Base-by-base conservation (phyloP, 768 basidiomycete species). In the Suillus americanus region DNA sequence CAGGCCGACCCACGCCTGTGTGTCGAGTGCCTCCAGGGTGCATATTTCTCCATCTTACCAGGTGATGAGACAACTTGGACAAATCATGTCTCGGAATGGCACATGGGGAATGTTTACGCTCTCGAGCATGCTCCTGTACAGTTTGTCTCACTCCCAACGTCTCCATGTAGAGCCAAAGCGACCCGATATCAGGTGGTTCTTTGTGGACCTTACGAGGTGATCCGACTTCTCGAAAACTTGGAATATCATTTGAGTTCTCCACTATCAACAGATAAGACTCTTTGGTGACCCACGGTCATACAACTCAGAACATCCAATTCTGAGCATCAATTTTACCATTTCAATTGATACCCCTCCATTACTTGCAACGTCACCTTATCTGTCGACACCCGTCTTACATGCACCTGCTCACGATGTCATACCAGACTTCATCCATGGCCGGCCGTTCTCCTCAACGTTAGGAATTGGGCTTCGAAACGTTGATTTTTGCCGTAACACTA, bases 71-170 rank as follows among this genome's bases (percentile, higher is more conserved):
- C 75, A 3, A 60, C 62, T 67, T 67, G 73, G 60, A 54, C 62
- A 59, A 60, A 67, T 0, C 62, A 64, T 46, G 68, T 79, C 6
- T 79, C 81, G 6, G 76, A 83, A 71, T 97, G 94, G 94, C 83
- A 89, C 73, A 76, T 85, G n/a, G 94, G 93, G 40, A 93, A 97
- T 72, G 87, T 97, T n/a, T 97, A 97, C 72, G 79, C 80, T 28
- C 80, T 90, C 75, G 83, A 86, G 64, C 77, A 78, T 35, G 76
- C 85, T 23, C 80, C 85, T 13, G 79, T 81, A 18, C 85, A 83
- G 63, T 64, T 77, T 40, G 80, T 88, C 40, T 74, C 72, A 30
- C 78, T 90, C 54, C 90, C 88, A 37, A 71, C 69, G 3, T 69
- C 74, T 16, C 86, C 84, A 0, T 10, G 62, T 25, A 61, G 50